Evolutionary conservation across 257 asterid genomes (phyloP).

Genomic region (Nicotiana tomentosiformis): DNA sequence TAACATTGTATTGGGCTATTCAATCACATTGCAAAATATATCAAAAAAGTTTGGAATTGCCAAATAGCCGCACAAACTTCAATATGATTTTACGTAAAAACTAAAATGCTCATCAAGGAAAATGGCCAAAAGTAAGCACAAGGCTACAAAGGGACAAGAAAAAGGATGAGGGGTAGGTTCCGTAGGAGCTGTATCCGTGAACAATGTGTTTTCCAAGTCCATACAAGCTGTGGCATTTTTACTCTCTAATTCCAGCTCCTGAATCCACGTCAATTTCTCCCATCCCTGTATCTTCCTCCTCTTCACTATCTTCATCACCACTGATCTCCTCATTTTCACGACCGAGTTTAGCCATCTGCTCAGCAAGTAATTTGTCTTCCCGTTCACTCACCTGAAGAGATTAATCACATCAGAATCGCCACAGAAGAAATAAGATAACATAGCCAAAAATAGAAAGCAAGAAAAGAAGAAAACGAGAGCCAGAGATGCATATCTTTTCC

Average conservation of each 20-base stretch:
- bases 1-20: background rate
- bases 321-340: conserved; percentile 74
- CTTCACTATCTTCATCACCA: conserved; percentile 89
- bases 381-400: conserved; percentile 82
- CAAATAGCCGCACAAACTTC: background rate
- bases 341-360: conserved; percentile 67
- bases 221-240: background rate
- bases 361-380: conserved; percentile 81
- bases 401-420: background rate
- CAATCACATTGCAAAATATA: conserved; percentile 3
- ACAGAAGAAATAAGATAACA: background rate
- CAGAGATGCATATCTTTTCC: background rate
- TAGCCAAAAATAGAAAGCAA: background rate
- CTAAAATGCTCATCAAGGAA: background rate
- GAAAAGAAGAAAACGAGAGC: background rate
- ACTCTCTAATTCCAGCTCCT: conserved; percentile 34
- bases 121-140: background rate
- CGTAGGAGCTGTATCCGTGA: background rate
- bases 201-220: conserved; percentile 1
- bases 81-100: background rate
- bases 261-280: conserved; percentile 76
- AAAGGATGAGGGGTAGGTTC: conserved; percentile 1
- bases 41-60: background rate
- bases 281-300: conserved; percentile 97
- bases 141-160: background rate